Conservation (phyloP, 495 filamentous ascomycete genomes). For the Venustampulla echinocandica region DNA sequence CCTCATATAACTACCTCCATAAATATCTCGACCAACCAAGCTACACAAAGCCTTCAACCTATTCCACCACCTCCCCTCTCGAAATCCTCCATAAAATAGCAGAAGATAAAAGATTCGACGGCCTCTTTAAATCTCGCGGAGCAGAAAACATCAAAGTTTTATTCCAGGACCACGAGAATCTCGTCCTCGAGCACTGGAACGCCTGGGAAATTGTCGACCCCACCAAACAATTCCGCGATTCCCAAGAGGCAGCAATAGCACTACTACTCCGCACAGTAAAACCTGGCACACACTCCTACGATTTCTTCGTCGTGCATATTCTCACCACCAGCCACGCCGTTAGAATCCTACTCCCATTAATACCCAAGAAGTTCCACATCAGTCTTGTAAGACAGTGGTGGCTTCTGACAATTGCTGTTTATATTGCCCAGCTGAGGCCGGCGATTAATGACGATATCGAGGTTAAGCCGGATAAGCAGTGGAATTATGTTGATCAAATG, state of each 20-base stretch:
- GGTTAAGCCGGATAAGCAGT: slow-evolving; percentile 53
- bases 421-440: slow-evolving; percentile 65
- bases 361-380: slow-evolving; percentile 65
- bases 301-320: slow-evolving; percentile 78
- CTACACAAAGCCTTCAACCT: slow-evolving; percentile 48
- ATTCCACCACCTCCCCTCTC: slow-evolving; percentile 46
- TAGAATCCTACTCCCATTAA: slow-evolving; percentile 69
- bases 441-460: slow-evolving; percentile 58
- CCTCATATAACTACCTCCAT: slow-evolving; percentile 67
- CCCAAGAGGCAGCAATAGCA: slow-evolving; percentile 65
- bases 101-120: slow-evolving; percentile 45
- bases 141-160: slow-evolving; percentile 56
- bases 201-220: slow-evolving; percentile 63
- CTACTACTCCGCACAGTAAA: slow-evolving; percentile 56
- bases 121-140: slow-evolving; percentile 49
- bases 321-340: slow-evolving; percentile 83
- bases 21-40: slow-evolving; percentile 67
- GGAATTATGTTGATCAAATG: slow-evolving; percentile 64
- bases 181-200: slow-evolving; percentile 79
- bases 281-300: slow-evolving; percentile 54
- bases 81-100: slow-evolving; percentile 59
- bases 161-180: slow-evolving; percentile 59
- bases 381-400: slow-evolving; percentile 77
- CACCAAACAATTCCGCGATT: slow-evolving; percentile 62
- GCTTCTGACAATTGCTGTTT: slow-evolving; percentile 70